A percentile compares a stretch with the other conserved stretches of the same genome.
Conservation (phyloP, 1,139 yeast species). For the Diutina scorzettiae region DNA sequence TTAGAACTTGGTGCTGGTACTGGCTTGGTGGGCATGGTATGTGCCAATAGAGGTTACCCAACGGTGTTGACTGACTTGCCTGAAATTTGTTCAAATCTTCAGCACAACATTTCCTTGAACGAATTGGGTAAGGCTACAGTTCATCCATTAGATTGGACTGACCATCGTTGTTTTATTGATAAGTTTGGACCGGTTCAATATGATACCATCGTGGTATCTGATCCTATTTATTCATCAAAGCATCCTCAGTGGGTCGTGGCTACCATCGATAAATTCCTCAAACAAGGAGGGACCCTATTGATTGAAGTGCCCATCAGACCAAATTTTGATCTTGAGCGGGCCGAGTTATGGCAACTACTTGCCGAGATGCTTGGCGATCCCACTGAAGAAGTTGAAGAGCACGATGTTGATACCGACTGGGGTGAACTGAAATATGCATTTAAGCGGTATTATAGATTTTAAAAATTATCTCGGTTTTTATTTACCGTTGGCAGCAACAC, state of each 20-base stretch:
- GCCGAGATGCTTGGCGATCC: conserved; percentile 14
- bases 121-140: conserved; percentile 21
- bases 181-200: conserved; percentile 21
- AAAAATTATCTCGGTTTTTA: background rate
- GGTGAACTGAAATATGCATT: conserved; percentile 30
- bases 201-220: conserved; percentile 61
- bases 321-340: conserved; percentile 55
- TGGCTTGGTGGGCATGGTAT: conserved; percentile 72
- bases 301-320: conserved; percentile 68
- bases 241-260: conserved; percentile 68
- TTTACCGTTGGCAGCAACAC: background rate
- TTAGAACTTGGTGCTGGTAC: conserved; percentile 92
- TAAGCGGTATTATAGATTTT: background rate
- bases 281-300: conserved; percentile 36
- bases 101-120: conserved; percentile 45
- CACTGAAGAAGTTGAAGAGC: conserved; percentile 16
- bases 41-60: conserved; percentile 36
- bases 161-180: conserved; percentile 32
- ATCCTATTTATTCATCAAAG: conserved; percentile 73
- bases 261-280: conserved; percentile 38
- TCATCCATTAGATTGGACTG: conserved; percentile 66
- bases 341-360: conserved; percentile 33
- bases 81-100: conserved; percentile 61
- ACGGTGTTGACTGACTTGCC: conserved; percentile 66
- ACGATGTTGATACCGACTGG: conserved; percentile 72